Percentiles rank a stretch among this genome's conserved stretches.
Evolutionary conservation across 768 basidiomycete species (phyloP).

Genomic region (Chalciporus piperatus): DNA sequence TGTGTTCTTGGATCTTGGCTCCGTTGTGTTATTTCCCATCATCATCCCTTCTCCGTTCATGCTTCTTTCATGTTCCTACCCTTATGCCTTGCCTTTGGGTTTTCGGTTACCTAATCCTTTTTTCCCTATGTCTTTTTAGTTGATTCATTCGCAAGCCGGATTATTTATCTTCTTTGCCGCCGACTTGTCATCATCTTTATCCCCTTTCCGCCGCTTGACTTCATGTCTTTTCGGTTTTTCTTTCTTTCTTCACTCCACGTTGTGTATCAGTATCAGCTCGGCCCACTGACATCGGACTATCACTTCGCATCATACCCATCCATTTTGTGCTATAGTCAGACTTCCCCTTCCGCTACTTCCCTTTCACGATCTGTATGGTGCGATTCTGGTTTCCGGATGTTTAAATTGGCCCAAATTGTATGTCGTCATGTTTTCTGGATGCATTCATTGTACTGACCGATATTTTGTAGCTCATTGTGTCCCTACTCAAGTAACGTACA

Average conservation of each 20-base stretch:
- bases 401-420: conserved; percentile 27
- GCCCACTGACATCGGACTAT: conserved; percentile 28
- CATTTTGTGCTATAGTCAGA: conserved; percentile 25
- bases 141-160: conserved; percentile 14
- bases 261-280: conserved; percentile 35
- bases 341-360: neutral
- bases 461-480: conserved; percentile 22
- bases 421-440: neutral
- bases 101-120: conserved; percentile 24
- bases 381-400: conserved; percentile 32
- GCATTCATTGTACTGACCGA: conserved; percentile 8
- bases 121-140: conserved; percentile 28
- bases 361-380: conserved; percentile 31
- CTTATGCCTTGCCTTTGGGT: conserved; percentile 20
- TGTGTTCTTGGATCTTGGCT: conserved; percentile 46
- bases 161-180: conserved; percentile 17
- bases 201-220: neutral
- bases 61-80: conserved; percentile 9
- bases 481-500: conserved; percentile 25
- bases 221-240: neutral
- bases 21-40: conserved; percentile 23
- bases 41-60: conserved; percentile 13
- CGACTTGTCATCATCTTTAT: conserved; percentile 1
- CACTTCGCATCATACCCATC: conserved; percentile 32
- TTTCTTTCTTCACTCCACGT: neutral